Evolutionary conservation across 2,329 filamentous ascomycete genomes (phyloP).

Genomic region (Mariannaea elegans): DNA sequence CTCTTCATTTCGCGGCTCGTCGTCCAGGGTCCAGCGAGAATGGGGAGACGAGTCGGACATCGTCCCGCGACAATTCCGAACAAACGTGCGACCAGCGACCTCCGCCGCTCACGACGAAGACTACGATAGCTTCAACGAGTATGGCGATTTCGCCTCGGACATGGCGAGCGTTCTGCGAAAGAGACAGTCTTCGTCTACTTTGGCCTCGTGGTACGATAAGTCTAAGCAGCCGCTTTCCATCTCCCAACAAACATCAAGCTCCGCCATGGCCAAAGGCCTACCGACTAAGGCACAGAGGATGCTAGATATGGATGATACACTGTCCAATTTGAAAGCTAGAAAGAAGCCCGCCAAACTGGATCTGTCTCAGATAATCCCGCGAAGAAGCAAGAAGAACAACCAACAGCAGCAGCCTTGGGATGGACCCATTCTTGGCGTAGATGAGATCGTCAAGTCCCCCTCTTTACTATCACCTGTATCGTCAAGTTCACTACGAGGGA

Average conservation of each 20-base stretch:
- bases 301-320: slow-evolving; percentile 54
- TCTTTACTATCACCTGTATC: slow-evolving; percentile 52
- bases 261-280: slow-evolving; percentile 65
- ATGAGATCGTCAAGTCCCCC: slow-evolving; percentile 52
- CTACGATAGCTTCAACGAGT: slow-evolving; percentile 26
- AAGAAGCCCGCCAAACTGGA: slow-evolving; percentile 61
- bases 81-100: slow-evolving; percentile 16
- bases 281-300: slow-evolving; percentile 57
- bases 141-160: slow-evolving; percentile 47
- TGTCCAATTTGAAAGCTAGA: slow-evolving; percentile 35
- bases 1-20: slow-evolving; percentile 12
- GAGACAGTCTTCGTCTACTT: slow-evolving; percentile 63
- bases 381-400: slow-evolving; percentile 42
- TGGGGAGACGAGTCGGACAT: slow-evolving; percentile 42
- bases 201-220: slow-evolving; percentile 66
- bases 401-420: slow-evolving; percentile 46
- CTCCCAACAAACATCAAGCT: slow-evolving; percentile 67
- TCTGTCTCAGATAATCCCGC: slow-evolving; percentile 54
- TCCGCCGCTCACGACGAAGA: not conserved
- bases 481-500: slow-evolving; percentile 36
- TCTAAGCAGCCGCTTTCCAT: slow-evolving; percentile 64
- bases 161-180: slow-evolving; percentile 55
- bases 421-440: slow-evolving; percentile 46
- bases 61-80: slow-evolving; percentile 35
- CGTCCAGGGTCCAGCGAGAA: slow-evolving; percentile 22